These are phyloP conservation scores for Teratosphaeria pseudoeucalypti DNA, from an alignment of 2,329 filamentous ascomycete species.

Conservation along the genomic window DNA sequence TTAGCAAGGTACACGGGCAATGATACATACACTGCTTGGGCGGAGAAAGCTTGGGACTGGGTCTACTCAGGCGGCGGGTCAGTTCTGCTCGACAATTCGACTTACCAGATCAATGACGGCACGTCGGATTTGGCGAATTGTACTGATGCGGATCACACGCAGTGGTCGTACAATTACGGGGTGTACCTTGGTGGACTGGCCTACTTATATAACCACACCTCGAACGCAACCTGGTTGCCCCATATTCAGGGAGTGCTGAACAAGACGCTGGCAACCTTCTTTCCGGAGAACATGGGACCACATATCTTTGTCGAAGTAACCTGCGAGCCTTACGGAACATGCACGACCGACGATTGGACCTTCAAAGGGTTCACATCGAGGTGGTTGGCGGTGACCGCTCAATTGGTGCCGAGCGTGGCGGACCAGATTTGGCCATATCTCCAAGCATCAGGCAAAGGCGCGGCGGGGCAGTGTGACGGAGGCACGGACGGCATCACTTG, in stretches of 20 bases:
- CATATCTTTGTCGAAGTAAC: slow-evolving; percentile 35
- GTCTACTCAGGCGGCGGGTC: slow-evolving; percentile 28
- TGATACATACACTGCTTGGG: slow-evolving; percentile 56
- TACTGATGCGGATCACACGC: slow-evolving; percentile 34
- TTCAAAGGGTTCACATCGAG: slow-evolving; percentile 31
- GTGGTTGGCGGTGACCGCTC: slow-evolving; percentile 43
- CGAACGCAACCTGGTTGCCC: slow-evolving; percentile 9
- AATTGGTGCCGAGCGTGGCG: slow-evolving; percentile 47
- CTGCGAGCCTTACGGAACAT: slow-evolving; percentile 30
- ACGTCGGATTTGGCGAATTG: slow-evolving; percentile 37
- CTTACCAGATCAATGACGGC: slow-evolving; percentile 36
- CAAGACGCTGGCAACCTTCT: slow-evolving; percentile 27
- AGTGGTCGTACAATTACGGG: slow-evolving; percentile 36
- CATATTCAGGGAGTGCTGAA: slow-evolving; percentile 14
- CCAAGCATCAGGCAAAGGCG: slow-evolving; percentile 42
- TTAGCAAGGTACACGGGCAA: slow-evolving; percentile 32
- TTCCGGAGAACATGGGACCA: slow-evolving; percentile 16
- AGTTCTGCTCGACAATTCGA: slow-evolving; percentile 35
- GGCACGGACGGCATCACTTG: slow-evolving; percentile 35
- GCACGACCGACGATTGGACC: slow-evolving; percentile 32
- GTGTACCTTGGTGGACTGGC: slow-evolving; percentile 28
- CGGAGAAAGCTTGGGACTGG: slow-evolving; percentile 31
- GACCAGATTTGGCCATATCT: slow-evolving; percentile 43
- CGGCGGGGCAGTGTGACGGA: slow-evolving; percentile 41
- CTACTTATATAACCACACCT: slow-evolving; percentile 9